Conservation (phyloP, 1,284 basidiomycete species). For the Microbotryum violaceum region DNA sequence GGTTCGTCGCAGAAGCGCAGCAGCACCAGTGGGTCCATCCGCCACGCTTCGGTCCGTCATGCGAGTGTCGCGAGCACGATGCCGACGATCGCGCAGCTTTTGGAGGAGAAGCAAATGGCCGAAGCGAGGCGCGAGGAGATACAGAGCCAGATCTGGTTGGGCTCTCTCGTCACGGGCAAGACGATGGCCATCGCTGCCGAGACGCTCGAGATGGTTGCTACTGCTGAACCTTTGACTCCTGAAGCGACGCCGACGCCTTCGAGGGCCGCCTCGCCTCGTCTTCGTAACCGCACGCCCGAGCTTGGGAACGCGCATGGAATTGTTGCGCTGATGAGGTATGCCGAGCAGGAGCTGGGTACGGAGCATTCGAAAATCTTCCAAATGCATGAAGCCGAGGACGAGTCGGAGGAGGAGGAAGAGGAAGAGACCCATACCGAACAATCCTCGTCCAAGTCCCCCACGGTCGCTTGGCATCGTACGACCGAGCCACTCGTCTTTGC, state of each 20-base stretch:
- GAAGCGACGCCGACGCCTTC: conserved; percentile 13
- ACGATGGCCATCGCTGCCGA: not conserved
- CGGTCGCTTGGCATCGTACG: not conserved
- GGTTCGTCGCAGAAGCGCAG: conserved; percentile 1
- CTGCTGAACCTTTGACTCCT: not conserved
- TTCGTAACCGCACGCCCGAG: not conserved
- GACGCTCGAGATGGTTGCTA: conserved; percentile 4
- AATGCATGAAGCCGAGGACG: not conserved
- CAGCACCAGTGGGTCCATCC: conserved; percentile 2
- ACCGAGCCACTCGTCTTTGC: conserved; percentile 1
- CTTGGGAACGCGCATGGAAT: not conserved
- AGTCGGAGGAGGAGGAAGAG: conserved; percentile 2
- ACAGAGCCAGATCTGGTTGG: not conserved
- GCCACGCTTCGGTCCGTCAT: not conserved
- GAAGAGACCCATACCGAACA: conserved; percentile 11
- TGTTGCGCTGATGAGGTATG: not conserved
- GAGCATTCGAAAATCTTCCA: not conserved
- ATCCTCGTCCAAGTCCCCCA: not conserved
- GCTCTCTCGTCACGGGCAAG: not conserved
- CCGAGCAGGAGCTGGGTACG: conserved; percentile 1
- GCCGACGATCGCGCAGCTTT: not conserved
- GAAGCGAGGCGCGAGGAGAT: not conserved
- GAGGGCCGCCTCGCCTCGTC: not conserved
- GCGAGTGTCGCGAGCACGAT: not conserved
- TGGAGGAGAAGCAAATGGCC: not conserved